Conservation (phyloP, 257 asterid species). For the Nicotiana undulata region DNA sequence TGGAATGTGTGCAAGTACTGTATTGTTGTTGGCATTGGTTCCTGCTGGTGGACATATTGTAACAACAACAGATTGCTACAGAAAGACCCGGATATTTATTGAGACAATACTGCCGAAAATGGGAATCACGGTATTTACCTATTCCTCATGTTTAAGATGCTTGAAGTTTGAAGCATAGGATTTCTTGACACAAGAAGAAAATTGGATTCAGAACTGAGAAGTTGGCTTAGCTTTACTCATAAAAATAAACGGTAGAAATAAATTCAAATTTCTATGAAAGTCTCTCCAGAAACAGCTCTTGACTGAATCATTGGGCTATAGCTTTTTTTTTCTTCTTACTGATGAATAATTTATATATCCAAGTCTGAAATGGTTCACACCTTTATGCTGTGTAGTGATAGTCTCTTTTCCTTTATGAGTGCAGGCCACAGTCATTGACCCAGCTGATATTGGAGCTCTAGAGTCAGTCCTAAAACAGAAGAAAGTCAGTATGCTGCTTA, state of each 20-base stretch:
- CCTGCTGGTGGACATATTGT: constrained; percentile 96
- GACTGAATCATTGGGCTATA: not conserved
- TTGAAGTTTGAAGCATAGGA: not conserved
- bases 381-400: not conserved
- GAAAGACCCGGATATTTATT: constrained; percentile 80
- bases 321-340: not conserved
- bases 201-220: not conserved
- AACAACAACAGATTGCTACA: constrained; percentile 88
- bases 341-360: not conserved
- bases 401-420: not conserved
- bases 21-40: constrained; percentile 72
- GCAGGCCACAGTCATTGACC: constrained; percentile 93
- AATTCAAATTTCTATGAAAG: not conserved
- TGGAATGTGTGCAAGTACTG: constrained; percentile 91
- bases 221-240: not conserved
- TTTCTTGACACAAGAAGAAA: not conserved
- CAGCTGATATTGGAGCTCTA: constrained; percentile 82
- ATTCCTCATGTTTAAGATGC: not conserved
- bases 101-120: constrained; percentile 81
- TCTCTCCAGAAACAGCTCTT: not conserved
- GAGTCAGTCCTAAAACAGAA: constrained; percentile 59
- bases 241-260: not conserved
- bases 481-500: constrained; percentile 38
- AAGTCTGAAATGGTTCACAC: not conserved
- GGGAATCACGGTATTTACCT: constrained; percentile 64